These are phyloP conservation scores for Ministeria vibrans DNA, from an alignment of 78 protist genomes.

Conservation along the genomic window DNA sequence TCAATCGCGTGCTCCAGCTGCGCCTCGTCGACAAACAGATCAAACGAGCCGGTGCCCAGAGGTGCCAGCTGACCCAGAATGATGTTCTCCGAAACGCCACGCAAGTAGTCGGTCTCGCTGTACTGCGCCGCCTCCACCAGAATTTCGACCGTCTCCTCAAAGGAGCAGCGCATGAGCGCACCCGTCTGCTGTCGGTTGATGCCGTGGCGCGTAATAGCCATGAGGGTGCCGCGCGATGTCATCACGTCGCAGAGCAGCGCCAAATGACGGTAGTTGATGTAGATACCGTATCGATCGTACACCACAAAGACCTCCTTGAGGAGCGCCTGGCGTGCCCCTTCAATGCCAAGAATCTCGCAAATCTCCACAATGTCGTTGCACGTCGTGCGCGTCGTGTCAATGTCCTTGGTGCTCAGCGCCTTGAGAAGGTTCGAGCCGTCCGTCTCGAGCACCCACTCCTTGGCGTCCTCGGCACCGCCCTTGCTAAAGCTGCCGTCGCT, in stretches of 20 bases:
- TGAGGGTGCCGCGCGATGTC: slow-evolving; percentile 89
- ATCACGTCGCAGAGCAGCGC: slow-evolving; percentile 93
- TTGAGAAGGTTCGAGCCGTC: slow-evolving; percentile 78
- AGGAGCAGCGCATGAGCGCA: slow-evolving; percentile 86
- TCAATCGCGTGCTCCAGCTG: slow-evolving; percentile 49
- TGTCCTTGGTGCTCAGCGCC: slow-evolving; percentile 67
- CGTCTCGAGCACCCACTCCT: slow-evolving; percentile 72
- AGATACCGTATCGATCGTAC: slow-evolving; percentile 84
- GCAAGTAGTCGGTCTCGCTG: slow-evolving; percentile 71
- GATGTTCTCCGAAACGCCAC: slow-evolving; percentile 95
- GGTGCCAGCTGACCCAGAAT: slow-evolving; percentile 94
- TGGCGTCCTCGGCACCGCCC: slow-evolving; percentile 26
- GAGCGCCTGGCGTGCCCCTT: slow-evolving; percentile 92
- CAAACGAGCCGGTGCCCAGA: slow-evolving; percentile 85
- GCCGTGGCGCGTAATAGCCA: slow-evolving; percentile 98
- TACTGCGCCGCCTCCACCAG: slow-evolving; percentile 92
- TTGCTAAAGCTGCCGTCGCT: too few relatives aligned
- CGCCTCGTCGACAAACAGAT: slow-evolving; percentile 67
- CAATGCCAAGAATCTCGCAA: slow-evolving; percentile 90
- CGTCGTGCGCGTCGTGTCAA: slow-evolving; percentile 73
- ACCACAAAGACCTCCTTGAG: slow-evolving; percentile 63
- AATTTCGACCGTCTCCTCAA: slow-evolving; percentile 98
- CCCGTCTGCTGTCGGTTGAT: slow-evolving; percentile 78
- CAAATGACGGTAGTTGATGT: slow-evolving; percentile 97
- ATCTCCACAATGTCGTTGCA: slow-evolving; percentile 94